These are phyloP conservation scores for Mycena filopes DNA, from an alignment of 768 basidiomycete species.

Conservation along the genomic window DNA sequence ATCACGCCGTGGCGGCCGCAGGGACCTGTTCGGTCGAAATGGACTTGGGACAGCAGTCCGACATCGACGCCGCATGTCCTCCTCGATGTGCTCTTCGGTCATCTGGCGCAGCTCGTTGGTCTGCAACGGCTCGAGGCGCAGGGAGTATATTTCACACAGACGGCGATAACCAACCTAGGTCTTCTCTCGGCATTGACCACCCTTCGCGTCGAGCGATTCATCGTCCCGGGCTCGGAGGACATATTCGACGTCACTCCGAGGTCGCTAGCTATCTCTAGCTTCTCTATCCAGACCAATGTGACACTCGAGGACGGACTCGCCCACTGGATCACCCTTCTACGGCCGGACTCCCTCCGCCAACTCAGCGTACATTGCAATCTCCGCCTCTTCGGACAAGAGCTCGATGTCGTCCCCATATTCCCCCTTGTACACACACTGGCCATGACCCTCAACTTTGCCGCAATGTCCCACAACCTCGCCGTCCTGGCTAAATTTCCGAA, in stretches of 20 bases:
- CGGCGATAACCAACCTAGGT: constrained; percentile 1
- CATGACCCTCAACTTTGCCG: neutral
- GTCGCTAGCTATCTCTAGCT: neutral
- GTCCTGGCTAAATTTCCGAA: neutral
- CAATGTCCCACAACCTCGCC: neutral
- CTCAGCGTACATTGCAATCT: neutral
- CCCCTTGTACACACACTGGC: neutral
- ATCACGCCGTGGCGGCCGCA: neutral
- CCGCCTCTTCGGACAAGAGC: neutral
- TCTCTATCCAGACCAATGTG: neutral
- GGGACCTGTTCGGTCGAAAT: no score
- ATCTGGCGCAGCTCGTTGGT: neutral
- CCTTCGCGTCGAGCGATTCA: neutral
- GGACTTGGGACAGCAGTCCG: neutral
- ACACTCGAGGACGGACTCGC: neutral
- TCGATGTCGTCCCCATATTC: neutral
- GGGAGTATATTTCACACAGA: neutral
- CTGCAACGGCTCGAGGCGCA: neutral
- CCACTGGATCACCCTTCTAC: neutral
- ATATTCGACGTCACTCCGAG: neutral
- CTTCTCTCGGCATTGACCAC: neutral
- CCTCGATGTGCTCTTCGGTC: neutral
- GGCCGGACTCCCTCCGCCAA: neutral
- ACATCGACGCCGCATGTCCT: neutral
- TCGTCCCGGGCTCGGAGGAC: neutral